Evolutionary conservation across 2,329 filamentous ascomycete species (phyloP).

Genomic region (Drechslerella dactyloides): DNA sequence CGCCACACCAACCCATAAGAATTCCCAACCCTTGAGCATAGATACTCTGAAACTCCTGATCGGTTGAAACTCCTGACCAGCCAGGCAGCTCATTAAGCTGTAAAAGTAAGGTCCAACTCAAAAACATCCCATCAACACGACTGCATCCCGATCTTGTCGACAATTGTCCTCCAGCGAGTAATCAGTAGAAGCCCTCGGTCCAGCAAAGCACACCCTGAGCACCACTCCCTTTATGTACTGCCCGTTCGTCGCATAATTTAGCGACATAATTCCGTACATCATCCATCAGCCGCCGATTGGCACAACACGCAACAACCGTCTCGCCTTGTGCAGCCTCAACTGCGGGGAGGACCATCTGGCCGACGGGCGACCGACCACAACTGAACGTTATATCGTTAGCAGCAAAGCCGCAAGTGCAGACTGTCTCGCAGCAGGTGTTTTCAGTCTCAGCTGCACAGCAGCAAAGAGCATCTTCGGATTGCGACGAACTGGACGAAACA

Average conservation of each 20-base stretch:
- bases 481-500: neutral
- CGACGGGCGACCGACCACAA: conserved; percentile 33
- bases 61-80: too few species aligned
- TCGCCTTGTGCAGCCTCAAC: conserved; percentile 35
- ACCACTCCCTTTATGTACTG: conserved; percentile 45
- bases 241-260: conserved; percentile 39
- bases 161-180: neutral
- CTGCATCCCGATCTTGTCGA: too few species aligned
- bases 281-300: conserved; percentile 42
- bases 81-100: too few species aligned
- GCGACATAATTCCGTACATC: conserved; percentile 42
- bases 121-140: neutral
- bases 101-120: too few species aligned
- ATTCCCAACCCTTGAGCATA: too few species aligned
- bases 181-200: conserved; percentile 46
- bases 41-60: too few species aligned
- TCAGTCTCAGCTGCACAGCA: conserved; percentile 22
- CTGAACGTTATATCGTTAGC: conserved; percentile 35
- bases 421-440: conserved; percentile 39
- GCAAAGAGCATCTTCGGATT: conserved; percentile 13
- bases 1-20: too few species aligned
- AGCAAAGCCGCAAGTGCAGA: conserved; percentile 46
- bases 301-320: conserved; percentile 37
- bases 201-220: conserved; percentile 46
- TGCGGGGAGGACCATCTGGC: conserved; percentile 29